These are phyloP conservation scores for Ochromonadaceae sp. DNA, from an alignment of 352 stramenopile genomes.

Conservation along the genomic window DNA sequence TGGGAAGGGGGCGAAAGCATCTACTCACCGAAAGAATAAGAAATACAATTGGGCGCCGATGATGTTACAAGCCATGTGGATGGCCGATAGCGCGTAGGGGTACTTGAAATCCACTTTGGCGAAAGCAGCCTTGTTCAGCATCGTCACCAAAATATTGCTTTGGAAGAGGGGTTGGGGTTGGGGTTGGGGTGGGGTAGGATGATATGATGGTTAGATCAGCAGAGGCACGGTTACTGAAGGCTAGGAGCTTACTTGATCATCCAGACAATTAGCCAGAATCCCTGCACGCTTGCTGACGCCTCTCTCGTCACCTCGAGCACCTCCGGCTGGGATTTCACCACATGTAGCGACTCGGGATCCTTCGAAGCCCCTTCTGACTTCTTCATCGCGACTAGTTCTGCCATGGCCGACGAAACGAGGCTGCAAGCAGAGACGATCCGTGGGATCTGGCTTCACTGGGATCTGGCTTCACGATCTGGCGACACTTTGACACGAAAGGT, in stretches of 20 bases:
- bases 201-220: slow-evolving; percentile 22
- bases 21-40: slow-evolving; percentile 24
- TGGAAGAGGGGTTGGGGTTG: slow-evolving; percentile 34
- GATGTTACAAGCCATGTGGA: slow-evolving; percentile 83
- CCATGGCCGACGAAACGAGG: no score
- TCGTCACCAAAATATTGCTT: slow-evolving; percentile 80
- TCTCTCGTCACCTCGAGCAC: no score
- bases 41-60: slow-evolving; percentile 48
- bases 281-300: not conserved
- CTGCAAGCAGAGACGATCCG: no score
- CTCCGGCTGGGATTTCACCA: no score
- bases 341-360: no score
- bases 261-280: not conserved
- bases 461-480: no score
- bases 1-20: no score
- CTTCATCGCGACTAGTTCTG: no score
- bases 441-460: no score
- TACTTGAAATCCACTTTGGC: slow-evolving; percentile 42
- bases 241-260: not conserved
- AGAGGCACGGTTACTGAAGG: not conserved
- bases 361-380: no score
- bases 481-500: no score
- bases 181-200: not conserved
- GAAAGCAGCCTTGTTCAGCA: slow-evolving; percentile 84
- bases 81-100: slow-evolving; percentile 58